Percentiles rank a stretch among this genome's conserved stretches.
Conservation (phyloP, 768 basidiomycete genomes). For the Rhodotorula taiwanensis region DNA sequence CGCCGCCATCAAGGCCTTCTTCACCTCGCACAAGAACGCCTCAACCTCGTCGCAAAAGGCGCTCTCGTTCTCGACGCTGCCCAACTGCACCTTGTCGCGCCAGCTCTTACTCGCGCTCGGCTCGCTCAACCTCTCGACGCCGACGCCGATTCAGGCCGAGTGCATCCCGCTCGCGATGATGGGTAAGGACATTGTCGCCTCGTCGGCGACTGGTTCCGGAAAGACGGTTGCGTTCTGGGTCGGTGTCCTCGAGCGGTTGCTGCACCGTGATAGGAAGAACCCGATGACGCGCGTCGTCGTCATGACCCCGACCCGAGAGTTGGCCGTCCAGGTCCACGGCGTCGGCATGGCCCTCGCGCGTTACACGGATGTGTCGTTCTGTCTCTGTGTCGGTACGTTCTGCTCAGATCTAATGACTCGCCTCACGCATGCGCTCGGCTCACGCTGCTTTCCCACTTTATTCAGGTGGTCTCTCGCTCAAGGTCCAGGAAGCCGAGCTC, state of each 20-base stretch:
- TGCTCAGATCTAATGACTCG: too few species aligned
- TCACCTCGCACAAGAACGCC: conserved; percentile 36
- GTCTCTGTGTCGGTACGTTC: conserved; percentile 73
- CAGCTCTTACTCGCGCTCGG: conserved; percentile 85
- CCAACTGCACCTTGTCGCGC: conserved; percentile 74
- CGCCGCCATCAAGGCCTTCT: conserved; percentile 33
- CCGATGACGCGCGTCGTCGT: conserved; percentile 84
- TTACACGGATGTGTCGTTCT: conserved; percentile 83
- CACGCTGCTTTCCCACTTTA: too few species aligned
- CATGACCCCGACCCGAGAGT: conserved; percentile 87
- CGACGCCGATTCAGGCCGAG: conserved; percentile 92
- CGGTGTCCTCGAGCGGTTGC: conserved; percentile 80
- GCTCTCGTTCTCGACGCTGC: conserved; percentile 50
- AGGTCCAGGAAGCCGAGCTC: conserved; percentile 78
- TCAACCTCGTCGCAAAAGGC: conserved; percentile 42
- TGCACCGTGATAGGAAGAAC: conserved; percentile 84
- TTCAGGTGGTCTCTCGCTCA: conserved; percentile 84
- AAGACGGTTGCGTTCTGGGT: conserved; percentile 97
- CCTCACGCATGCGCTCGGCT: too few species aligned
- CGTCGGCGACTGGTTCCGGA: conserved; percentile 92
- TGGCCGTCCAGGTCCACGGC: conserved; percentile 91
- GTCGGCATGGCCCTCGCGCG: conserved; percentile 77
- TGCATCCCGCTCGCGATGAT: conserved; percentile 88
- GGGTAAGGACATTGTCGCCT: conserved; percentile 93
- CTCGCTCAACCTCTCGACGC: conserved; percentile 66